Evolutionary conservation across 2,329 filamentous ascomycete genomes (phyloP), one percentile per base, ranked within the genome.

Genomic region (Calonectria pseudoreteaudii): DNA sequence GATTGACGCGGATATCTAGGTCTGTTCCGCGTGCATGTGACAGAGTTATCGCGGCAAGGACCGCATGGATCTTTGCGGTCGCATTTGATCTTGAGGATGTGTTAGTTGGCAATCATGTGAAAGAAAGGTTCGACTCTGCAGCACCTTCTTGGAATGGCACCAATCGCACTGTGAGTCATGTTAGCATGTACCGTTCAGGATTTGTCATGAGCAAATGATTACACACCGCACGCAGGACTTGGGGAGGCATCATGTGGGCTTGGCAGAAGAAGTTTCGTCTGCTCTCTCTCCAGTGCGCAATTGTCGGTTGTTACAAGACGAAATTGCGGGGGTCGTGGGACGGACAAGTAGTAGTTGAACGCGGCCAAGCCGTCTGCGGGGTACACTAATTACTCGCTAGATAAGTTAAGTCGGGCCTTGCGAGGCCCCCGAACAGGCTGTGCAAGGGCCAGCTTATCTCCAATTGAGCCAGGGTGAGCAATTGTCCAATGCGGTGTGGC

Each of bases 91-190:
- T 69, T 47, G 26, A n/a, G n/a, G 30, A 13, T 8, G 18, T 60
- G 23, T 31, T 53, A 60, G 31, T 38, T 69, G 14, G 52, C n/a
- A n/a, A 36, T 4, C 18, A 14, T 44, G 38, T n/a, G 34, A 20
- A 1, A 23, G 38, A 10, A 44, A 23, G 36, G 9, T 14, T 23
- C 16, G 49, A 26, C 9, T 44, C 14, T 20, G 26, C 23, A 6
- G 36, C 49, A 69, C 66, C 53, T 69, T 69, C 34, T 62, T 69
- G 36, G 66, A 53, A 23, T 69, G 66, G 36, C 66, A 69, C 53
- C 50, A 60, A 28, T 69, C 66, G 31, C 66, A 69, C 53, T 69
- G 20, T 47, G 31, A 1, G 3, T 34, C 31, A 14, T 28, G 66
- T 69, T 20, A 62, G 53, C 52, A n/a, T 26, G n/a, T n/a, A n/a